Base-by-base conservation (phyloP, 2,329 filamentous ascomycete species). In the Acrodontium crateriforme region DNA sequence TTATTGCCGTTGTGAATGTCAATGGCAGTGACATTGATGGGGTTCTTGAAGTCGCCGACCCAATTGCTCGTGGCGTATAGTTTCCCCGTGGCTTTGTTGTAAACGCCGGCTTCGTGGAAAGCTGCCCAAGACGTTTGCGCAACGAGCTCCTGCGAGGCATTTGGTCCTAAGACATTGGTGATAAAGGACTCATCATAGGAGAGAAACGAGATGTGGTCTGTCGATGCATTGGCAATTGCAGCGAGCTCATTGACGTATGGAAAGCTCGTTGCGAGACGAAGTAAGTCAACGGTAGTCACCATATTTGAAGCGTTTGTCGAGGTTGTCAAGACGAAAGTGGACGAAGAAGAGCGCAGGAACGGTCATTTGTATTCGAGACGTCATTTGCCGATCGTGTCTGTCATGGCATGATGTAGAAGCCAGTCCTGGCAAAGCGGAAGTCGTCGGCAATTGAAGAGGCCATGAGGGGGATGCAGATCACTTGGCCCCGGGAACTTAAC, bases 51-150 rank as follows among this genome's bases (percentile, higher is more conserved):
- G 15, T 25, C 33, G 18, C 43, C 41, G 3, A 35, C 35, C 40
- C 45, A 61, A 35, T 61, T 62, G 31, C 49, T 54, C 2, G 58
- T 56, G 9, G 59, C 52, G 27, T 61, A 62, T 6, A 62, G 35
- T 18, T 53, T 52, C 29, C 59, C 54, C 2, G 49, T 54, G 2
- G 36, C 41, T 12, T 37, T 37, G 29, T 50, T 45, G 36, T 51
- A 54, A 11, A 52, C 42, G 15, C 50, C 50, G 9, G 47, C 46
- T 37, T 62, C 59, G 40, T 63, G 59, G 30, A 52, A 52, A n/a
- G 49, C 47, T 16, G 43, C 31, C 31, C 39, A 51, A 5, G 40
- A 25, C 2, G 39, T 28, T 11, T 43, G 32, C 3, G 41, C 32
- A 8, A 51, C 40, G 10, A 52, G 30, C 15, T 42, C 25, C 21